Conservation (phyloP, 495 filamentous ascomycete species). For the Penicillium paxilli region DNA sequence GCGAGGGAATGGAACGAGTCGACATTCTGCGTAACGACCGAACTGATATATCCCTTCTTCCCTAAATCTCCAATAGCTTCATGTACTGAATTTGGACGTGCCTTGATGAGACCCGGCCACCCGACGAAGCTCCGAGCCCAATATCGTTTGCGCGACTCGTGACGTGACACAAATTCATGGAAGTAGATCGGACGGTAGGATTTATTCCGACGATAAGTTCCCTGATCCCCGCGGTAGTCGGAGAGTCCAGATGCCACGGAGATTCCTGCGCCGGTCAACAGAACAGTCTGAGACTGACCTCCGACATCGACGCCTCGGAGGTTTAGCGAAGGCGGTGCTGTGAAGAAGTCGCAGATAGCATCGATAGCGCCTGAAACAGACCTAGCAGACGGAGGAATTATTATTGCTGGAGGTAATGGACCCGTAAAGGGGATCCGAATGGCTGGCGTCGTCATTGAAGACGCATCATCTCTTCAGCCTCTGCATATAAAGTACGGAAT, state of each 20-base stretch:
- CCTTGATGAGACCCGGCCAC: slow-evolving; percentile 77
- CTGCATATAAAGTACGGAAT: too few species aligned
- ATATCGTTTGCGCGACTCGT: slow-evolving; percentile 90
- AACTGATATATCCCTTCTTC: slow-evolving; percentile 67
- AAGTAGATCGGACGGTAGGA: slow-evolving; percentile 90
- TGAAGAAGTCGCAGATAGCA: slow-evolving; percentile 74
- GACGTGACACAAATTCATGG: slow-evolving; percentile 77
- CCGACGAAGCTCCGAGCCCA: slow-evolving; percentile 95
- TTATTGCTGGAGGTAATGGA: slow-evolving; percentile 73
- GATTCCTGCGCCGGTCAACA: slow-evolving; percentile 90
- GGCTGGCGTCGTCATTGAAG: slow-evolving; percentile 62
- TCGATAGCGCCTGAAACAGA: slow-evolving; percentile 72
- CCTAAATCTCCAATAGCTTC: slow-evolving; percentile 70
- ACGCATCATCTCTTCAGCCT: slow-evolving; percentile 27
- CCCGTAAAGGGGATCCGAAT: slow-evolving; percentile 92
- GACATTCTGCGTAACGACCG: slow-evolving; percentile 92
- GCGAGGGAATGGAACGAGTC: slow-evolving; percentile 85
- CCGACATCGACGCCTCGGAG: slow-evolving; percentile 50
- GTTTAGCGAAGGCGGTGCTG: slow-evolving; percentile 48
- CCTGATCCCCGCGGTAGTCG: slow-evolving; percentile 87
- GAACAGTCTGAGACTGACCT: slow-evolving; percentile 58
- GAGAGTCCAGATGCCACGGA: slow-evolving; percentile 91
- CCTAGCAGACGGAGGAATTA: slow-evolving; percentile 68
- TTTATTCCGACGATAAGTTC: slow-evolving; percentile 89
- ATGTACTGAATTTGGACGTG: slow-evolving; percentile 79